phyloP scores from a whole-genome alignment of 1,284 basidiomycete genomes.

The Trichosporon faecale region DNA sequence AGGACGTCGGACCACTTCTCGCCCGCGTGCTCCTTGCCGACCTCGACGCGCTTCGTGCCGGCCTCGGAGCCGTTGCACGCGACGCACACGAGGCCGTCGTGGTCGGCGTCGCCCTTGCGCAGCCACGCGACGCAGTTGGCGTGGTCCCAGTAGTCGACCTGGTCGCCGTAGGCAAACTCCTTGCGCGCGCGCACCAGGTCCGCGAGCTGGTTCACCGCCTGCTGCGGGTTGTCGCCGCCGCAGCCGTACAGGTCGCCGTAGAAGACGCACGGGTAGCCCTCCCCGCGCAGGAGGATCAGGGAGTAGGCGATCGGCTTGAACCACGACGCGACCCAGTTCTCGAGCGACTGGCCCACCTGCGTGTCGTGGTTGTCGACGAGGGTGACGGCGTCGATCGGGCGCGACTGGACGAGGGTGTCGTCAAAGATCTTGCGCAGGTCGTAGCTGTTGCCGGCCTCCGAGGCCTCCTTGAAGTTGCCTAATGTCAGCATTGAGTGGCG shows the following conservation, averaged over 20 bases:
- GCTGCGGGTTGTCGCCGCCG: conserved; percentile 56
- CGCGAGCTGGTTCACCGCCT: conserved; percentile 54
- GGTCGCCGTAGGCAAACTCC: conserved; percentile 58
- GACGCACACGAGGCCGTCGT: conserved; percentile 56
- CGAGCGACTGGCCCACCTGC: conserved; percentile 58
- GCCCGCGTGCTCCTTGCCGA: conserved; percentile 57
- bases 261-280: conserved; percentile 92
- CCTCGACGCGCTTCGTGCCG: conserved; percentile 55
- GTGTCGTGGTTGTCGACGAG: conserved; percentile 60
- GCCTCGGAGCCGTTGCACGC: conserved; percentile 51
- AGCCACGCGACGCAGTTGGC: conserved; percentile 57
- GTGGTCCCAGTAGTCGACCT: conserved; percentile 57
- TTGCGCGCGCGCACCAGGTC: conserved; percentile 58
- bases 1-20: conserved; percentile 60
- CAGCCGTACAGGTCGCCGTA: conserved; percentile 74
- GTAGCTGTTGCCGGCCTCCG: conserved; percentile 54
- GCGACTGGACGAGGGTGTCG: conserved; percentile 56
- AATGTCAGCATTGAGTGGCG: not conserved
- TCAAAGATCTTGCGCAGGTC: conserved; percentile 60
- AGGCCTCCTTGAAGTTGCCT: conserved; percentile 56
- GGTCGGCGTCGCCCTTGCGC: conserved; percentile 55
- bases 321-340: conserved; percentile 57
- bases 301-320: conserved; percentile 70
- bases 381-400: conserved; percentile 61
- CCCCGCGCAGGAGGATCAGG: conserved; percentile 73